These are phyloP conservation scores for Aspergillus fischeri DNA, from an alignment of 2,329 filamentous ascomycete species.

Conservation along the genomic window DNA sequence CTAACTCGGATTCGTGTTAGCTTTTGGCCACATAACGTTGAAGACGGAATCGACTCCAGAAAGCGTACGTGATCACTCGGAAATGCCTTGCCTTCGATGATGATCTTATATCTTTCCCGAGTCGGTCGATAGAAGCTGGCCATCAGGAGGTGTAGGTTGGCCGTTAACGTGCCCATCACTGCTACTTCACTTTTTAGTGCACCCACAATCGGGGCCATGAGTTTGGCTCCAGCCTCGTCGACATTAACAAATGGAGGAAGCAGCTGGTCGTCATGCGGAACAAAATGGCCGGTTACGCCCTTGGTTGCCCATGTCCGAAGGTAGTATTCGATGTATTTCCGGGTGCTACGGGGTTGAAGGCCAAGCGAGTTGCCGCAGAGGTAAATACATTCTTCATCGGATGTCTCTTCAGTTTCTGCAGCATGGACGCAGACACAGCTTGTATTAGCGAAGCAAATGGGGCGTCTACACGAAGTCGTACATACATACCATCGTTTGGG, in stretches of 20 bases:
- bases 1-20: constrained; percentile 38
- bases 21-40: not conserved
- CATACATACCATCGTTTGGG: constrained; percentile 23
- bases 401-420: constrained; percentile 24
- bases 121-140: constrained; percentile 77
- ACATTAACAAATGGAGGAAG: constrained; percentile 73
- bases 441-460: not conserved
- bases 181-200: constrained; percentile 70
- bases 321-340: constrained; percentile 65
- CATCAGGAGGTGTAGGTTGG: constrained; percentile 77
- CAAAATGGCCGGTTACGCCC: constrained; percentile 81
- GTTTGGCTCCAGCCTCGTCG: constrained; percentile 66
- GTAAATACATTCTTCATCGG: constrained; percentile 61
- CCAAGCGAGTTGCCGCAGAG: constrained; percentile 89
- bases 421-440: not conserved
- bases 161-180: constrained; percentile 82
- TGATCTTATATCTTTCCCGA: constrained; percentile 66
- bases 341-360: constrained; percentile 68
- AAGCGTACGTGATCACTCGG: constrained; percentile 71
- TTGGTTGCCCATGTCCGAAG: constrained; percentile 80
- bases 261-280: constrained; percentile 61
- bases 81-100: constrained; percentile 86
- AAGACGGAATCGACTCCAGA: not conserved
- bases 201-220: constrained; percentile 71
- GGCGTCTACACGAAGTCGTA: not conserved